A percentile compares a stretch with the other conserved stretches of the same genome.
Conservation (phyloP, 441 rosid genomes). For the Aleurites moluccanus region DNA sequence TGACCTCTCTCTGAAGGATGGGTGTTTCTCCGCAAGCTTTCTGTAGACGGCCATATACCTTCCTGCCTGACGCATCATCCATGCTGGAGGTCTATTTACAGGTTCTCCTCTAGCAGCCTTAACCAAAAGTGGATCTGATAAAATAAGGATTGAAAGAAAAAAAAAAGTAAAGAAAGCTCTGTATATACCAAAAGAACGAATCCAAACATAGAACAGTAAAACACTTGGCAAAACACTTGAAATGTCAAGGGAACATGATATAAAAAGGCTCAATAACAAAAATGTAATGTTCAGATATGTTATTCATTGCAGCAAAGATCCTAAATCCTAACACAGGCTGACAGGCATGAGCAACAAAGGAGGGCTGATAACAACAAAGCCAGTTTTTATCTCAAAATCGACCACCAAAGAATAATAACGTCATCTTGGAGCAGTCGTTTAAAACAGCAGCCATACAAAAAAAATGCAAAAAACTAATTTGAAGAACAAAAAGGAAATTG, state of each 20-base stretch:
- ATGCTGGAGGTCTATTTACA: conserved; percentile 85
- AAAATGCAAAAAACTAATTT: too few relatives aligned
- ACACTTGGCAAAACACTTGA: too few relatives aligned
- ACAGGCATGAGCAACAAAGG: not conserved
- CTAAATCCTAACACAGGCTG: too few relatives aligned
- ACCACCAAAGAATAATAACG: not conserved
- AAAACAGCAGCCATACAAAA: not conserved
- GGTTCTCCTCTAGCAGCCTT: conserved; percentile 88
- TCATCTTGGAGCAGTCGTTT: not conserved
- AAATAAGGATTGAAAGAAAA: conserved; percentile 19
- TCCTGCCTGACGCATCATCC: conserved; percentile 99
- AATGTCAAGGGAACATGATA: not conserved
- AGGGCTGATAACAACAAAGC: not conserved
- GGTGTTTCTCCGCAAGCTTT: conserved; percentile 88
- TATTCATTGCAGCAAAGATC: not conserved
- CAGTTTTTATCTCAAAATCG: not conserved
- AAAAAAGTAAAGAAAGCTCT: not conserved
- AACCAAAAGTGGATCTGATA: conserved; percentile 76
- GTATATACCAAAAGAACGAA: not conserved
- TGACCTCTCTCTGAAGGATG: conserved; percentile 90
- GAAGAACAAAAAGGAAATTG: not conserved
- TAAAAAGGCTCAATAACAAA: not conserved
- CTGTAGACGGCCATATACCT: conserved; percentile 95
- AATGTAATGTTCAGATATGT: not conserved
- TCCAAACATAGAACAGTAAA: not conserved